Evolutionary conservation across 495 filamentous ascomycete species (phyloP).

Genomic region (Tuber microsphaerosporum): DNA sequence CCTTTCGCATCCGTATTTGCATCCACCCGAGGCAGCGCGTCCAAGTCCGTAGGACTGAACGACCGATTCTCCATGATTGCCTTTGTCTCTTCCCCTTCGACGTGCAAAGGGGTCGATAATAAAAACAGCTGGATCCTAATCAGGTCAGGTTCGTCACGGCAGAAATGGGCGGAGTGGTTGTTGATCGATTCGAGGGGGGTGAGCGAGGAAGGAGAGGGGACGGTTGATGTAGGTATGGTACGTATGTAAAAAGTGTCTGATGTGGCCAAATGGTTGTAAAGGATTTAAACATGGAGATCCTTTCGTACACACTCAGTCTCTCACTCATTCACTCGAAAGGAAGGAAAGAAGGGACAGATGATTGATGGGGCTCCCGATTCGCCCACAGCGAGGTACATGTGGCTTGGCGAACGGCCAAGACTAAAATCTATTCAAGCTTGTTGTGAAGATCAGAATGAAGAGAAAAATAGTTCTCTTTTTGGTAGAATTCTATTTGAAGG

Average conservation of each 20-base stretch:
- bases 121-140: slow-evolving; percentile 32
- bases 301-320: neutral
- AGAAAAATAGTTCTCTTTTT: neutral
- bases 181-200: neutral
- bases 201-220: neutral
- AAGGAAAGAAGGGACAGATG: neutral
- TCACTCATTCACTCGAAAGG: neutral
- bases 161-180: neutral
- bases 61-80: slow-evolving; percentile 31
- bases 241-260: neutral
- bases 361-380: neutral
- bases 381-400: neutral
- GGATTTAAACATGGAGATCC: neutral
- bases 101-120: neutral
- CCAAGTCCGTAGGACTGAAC: slow-evolving; percentile 10
- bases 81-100: neutral
- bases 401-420: neutral
- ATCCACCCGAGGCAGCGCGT: slow-evolving; percentile 16
- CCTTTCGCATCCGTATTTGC: neutral
- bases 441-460: neutral
- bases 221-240: neutral
- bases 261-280: neutral
- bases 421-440: neutral
- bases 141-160: slow-evolving; percentile 8
- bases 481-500: neutral